Evolutionary conservation across 768 basidiomycete genomes (phyloP), one percentile per base, ranked within the genome.

Genomic region (Russula virescens): DNA sequence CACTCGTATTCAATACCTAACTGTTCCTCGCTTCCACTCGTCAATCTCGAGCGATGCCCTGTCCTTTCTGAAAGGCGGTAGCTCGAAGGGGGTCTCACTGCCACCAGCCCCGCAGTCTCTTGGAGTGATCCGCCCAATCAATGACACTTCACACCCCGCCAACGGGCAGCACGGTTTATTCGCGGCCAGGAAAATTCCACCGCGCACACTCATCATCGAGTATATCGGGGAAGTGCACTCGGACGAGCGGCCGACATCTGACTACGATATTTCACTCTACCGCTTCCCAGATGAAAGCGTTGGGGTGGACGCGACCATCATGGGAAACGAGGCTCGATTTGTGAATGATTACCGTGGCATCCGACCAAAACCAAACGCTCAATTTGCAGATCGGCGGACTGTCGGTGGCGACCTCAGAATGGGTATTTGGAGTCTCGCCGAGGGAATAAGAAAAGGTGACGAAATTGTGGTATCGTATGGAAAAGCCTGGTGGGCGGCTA

Each of bases 381-480:
- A 81, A 31, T 93, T 93, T 68, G 75, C 78, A 54, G 89, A 91
- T 46, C 73, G 75, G 42, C 75, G 82, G 62, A 78, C 77, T 11
- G 66, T 62, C 21, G 68, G 66, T 38, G 91, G 88, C 19, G 89
- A 88, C 72, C 73, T 89, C 65, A 76, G 83, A 54, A 94, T 97
- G 82, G 80, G 86, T 63, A 79, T 98, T 35, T 88, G 87, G 84
- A 87, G 83, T 61, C 77, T 75, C 52, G 75, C 74, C 56, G 77
- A 80, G 53, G 77, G 75, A 7, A 84, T 95, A 50, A 81, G 76
- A 66, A 93, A 89, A 73, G 89, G 91, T 8, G 84, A 92, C 14
- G 94, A 96, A 74, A 81, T 98, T 35, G 70, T 94, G 31, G 89
- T 95, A 23, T 90, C 87, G 14, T 96, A 96, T 71, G 94, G 94